Evolutionary conservation across 1,284 basidiomycete genomes (phyloP), one percentile per base, ranked within the genome.

Genomic region (Lignosus rhinocerotis): DNA sequence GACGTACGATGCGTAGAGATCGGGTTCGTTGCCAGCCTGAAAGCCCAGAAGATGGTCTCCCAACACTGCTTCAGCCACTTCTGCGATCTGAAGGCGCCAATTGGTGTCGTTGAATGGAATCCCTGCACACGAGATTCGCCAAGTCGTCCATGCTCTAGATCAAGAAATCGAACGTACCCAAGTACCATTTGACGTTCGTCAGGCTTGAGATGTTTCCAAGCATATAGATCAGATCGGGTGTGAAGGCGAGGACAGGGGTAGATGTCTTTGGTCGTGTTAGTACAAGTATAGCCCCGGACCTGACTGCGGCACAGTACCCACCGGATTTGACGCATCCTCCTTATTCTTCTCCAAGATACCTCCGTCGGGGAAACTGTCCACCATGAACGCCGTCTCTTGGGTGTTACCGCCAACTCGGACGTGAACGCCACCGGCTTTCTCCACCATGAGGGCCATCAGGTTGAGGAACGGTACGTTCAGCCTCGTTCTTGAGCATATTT

Each of bases 401-500:
- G 85, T 86, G 70, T 91, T 91, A 33, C 89, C 89, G 19, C 89
- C 89, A 0, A 91, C 78, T 43, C 88, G 84, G n/a, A 91, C 71
- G 50, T 75, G 71, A 7, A 87, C 76, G 0, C 75, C 65, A 1
- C 88, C 88, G 2, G 75, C 76, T 12, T 86, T 80, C 49, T 83
- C 76, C 57, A 76, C 72, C 33, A 91, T 72, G 61, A 84, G 84
- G 6, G 83, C 76, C 77, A 92, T 78, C 51, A 91, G 80, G 71
- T 92, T 92, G 12, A 93, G 78, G 69, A 92, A 88, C 0, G 84
- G 82, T 0, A 86, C 80, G 56, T 83, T 78, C 17, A 87, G 65
- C 39, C 75, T 69, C 3, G 79, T 75, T 9, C 81, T 83, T 44
- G 4, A 42, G 11, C 10, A 21, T 9, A 17, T 10, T 6, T 7